These are phyloP conservation scores for Canavalia ensiformis DNA, from an alignment of 306 rosid species.

Conservation along the genomic window DNA sequence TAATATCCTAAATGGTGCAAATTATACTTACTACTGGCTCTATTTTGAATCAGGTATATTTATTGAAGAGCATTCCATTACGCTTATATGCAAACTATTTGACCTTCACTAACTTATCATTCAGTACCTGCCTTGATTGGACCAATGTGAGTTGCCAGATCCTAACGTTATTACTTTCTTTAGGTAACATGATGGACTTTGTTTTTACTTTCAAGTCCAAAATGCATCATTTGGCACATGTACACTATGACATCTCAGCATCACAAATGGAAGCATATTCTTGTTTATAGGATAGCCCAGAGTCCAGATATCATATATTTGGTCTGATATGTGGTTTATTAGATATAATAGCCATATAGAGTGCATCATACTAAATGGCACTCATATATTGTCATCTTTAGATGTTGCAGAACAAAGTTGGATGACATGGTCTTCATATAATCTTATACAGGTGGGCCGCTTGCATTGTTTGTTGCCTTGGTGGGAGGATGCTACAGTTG, in stretches of 20 bases:
- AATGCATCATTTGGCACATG: neutral
- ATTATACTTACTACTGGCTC: constrained; percentile 28
- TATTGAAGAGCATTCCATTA: constrained; percentile 74
- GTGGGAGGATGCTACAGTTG: constrained; percentile 80
- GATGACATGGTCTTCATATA: constrained; percentile 34
- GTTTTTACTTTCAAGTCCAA: constrained; percentile 3
- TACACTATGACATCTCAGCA: constrained; percentile 16
- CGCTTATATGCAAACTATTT: constrained; percentile 65
- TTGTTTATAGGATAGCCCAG: neutral
- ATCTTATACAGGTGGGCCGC: constrained; percentile 64
- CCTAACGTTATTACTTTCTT: constrained; percentile 18
- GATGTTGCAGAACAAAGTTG: constrained; percentile 23
- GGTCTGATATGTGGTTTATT: neutral
- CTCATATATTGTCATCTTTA: neutral
- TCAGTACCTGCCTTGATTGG: constrained; percentile 71
- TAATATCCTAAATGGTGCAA: constrained; percentile 22
- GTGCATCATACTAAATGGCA: constrained; percentile 2
- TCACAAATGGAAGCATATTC: constrained; percentile 26
- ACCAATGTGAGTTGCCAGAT: constrained; percentile 63
- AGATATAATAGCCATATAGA: neutral
- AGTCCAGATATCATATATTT: neutral
- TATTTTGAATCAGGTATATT: constrained; percentile 61
- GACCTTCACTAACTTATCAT: constrained; percentile 58
- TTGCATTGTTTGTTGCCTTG: constrained; percentile 79
- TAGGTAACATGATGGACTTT: neutral